Evolutionary conservation across 139 green algal genomes (phyloP).

Genomic region (Nannochloris sp.): DNA sequence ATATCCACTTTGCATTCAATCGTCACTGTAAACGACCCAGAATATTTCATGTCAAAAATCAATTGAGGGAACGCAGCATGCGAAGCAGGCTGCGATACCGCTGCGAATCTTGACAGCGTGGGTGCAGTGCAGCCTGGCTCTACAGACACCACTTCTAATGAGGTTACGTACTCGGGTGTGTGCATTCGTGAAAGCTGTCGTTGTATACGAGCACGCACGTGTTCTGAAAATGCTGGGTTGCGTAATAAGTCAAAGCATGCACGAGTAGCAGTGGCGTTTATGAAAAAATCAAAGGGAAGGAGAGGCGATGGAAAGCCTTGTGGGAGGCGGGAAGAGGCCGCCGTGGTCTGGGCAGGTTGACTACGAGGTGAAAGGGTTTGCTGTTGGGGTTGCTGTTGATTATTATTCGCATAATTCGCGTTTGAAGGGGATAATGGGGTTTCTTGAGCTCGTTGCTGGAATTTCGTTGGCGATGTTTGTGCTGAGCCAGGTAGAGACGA

Average conservation of each 20-base stretch:
- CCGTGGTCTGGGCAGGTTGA: conserved; percentile 20
- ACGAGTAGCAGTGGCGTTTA: conserved; percentile 38
- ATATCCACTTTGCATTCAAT: conserved; percentile 44
- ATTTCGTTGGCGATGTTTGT: too few relatives aligned
- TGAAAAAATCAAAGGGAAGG: conserved; percentile 20
- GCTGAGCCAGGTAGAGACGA: too few relatives aligned
- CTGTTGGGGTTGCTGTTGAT: conserved; percentile 15
- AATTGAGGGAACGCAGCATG: conserved; percentile 40
- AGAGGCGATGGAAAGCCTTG: conserved; percentile 4
- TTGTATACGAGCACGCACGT: conserved; percentile 23
- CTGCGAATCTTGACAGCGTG: conserved; percentile 21
- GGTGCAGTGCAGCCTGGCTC: conserved; percentile 32
- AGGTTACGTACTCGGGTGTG: conserved; percentile 35
- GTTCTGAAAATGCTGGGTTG: conserved; percentile 20
- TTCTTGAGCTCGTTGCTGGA: too few relatives aligned
- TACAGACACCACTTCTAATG: conserved; percentile 32
- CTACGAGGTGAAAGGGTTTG: conserved; percentile 17
- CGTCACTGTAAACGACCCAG: conserved; percentile 28
- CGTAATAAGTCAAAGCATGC: conserved; percentile 42
- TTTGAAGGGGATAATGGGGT: too few relatives aligned
- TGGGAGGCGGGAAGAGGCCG: background rate
- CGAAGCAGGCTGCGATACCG: conserved; percentile 25
- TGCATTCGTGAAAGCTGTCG: conserved; percentile 36
- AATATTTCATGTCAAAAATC: conserved; percentile 42
- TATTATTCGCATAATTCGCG: too few relatives aligned